phyloP scores from a whole-genome alignment of 2,329 filamentous ascomycete genomes.

The Monosporascus sp. region DNA sequence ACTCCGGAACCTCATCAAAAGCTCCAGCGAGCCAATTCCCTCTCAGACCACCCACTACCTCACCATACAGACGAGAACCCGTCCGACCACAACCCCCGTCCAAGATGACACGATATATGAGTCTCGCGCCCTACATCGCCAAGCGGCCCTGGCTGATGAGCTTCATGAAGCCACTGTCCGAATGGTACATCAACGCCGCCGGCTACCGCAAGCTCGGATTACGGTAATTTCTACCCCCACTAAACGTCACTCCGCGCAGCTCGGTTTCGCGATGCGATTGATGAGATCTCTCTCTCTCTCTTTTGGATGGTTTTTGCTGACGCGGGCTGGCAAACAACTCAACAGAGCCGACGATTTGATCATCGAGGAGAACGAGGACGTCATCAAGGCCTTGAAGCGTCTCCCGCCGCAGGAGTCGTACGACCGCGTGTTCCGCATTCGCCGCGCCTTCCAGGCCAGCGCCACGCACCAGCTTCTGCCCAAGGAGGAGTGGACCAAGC shows the following conservation, averaged over 20 bases:
- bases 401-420: conserved; percentile 86
- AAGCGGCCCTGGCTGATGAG: conserved; percentile 82
- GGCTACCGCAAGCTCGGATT: conserved; percentile 92
- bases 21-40: too few relatives aligned
- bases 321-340: conserved; percentile 1
- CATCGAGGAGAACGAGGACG: conserved; percentile 82
- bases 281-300: neutral
- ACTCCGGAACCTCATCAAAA: too few relatives aligned
- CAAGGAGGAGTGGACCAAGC: conserved; percentile 55
- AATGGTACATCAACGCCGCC: conserved; percentile 83
- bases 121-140: conserved; percentile 68
- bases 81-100: conserved; percentile 10
- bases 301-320: neutral
- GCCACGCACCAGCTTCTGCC: conserved; percentile 60
- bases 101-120: conserved; percentile 42
- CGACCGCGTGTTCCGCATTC: conserved; percentile 95
- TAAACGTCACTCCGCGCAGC: neutral
- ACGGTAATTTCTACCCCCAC: conserved; percentile 50
- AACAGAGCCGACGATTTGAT: conserved; percentile 88
- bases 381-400: conserved; percentile 84
- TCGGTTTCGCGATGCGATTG: neutral
- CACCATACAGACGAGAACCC: conserved; percentile 7
- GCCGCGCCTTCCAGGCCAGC: conserved; percentile 81
- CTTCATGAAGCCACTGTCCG: conserved; percentile 73
- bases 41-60: neutral